A percentile compares a stretch with the other conserved stretches of the same genome.
These are phyloP conservation scores for Silene vulgaris DNA, from an alignment of 179 eudicot genomes.

Conservation along the genomic window DNA sequence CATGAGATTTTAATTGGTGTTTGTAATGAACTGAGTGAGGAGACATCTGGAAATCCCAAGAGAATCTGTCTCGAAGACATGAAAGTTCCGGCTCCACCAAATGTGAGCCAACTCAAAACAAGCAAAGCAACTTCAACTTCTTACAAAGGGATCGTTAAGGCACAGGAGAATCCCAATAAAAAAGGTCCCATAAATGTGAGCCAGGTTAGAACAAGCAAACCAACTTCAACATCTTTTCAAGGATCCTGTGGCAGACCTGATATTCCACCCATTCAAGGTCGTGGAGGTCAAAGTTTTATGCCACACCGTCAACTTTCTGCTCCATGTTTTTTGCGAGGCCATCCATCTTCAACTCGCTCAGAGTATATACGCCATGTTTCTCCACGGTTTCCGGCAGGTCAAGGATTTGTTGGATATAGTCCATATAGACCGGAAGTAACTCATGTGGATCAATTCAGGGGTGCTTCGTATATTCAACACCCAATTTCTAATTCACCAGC, in stretches of 20 bases:
- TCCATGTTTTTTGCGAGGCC: slow-evolving; percentile 8
- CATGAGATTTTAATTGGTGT: not conserved
- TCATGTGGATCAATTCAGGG: not conserved
- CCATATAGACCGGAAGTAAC: not conserved
- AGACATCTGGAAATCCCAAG: not conserved
- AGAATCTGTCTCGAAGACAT: not conserved
- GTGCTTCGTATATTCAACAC: not conserved
- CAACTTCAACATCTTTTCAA: not conserved
- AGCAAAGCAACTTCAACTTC: too few relatives aligned
- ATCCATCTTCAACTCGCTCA: not conserved
- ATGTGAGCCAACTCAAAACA: not conserved
- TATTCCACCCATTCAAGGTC: slow-evolving; percentile 8
- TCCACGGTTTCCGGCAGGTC: not conserved
- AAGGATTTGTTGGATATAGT: not conserved
- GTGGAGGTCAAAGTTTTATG: slow-evolving; percentile 9
- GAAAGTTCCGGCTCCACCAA: not conserved
- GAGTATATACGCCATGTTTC: not conserved
- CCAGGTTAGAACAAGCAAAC: too few relatives aligned
- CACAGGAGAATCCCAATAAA: not conserved
- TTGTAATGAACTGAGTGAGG: too few relatives aligned
- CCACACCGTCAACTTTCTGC: not conserved
- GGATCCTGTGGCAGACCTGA: not conserved
- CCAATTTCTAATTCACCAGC: not conserved
- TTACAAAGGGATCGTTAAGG: not conserved
- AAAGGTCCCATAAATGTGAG: not conserved